Evolutionary conservation across 164 flowering plant species (phyloP).

Genomic region (Cinnamomum micranthum): DNA sequence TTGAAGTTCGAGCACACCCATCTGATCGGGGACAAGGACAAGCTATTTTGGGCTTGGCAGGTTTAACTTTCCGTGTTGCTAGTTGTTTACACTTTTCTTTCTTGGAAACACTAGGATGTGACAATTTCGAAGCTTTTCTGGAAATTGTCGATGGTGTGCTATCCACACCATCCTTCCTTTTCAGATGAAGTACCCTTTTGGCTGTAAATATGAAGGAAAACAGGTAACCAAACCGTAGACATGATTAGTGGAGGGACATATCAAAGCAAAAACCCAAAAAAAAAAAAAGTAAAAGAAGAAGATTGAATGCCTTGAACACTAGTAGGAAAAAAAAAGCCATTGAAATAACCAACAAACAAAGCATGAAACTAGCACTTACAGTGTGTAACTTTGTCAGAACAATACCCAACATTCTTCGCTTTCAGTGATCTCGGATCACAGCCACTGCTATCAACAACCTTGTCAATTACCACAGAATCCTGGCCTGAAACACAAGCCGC

Average conservation of each 20-base stretch:
- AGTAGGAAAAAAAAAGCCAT: background rate
- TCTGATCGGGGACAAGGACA: conserved; percentile 54
- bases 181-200: conserved; percentile 31
- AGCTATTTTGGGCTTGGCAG: conserved; percentile 26
- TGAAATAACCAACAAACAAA: too few relatives aligned
- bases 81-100: conserved; percentile 24
- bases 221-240: background rate
- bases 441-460: conserved; percentile 12
- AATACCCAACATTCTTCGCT: conserved; percentile 6
- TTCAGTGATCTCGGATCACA: conserved; percentile 16
- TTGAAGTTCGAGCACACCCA: conserved; percentile 94
- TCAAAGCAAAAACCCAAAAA: background rate
- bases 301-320: background rate
- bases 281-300: background rate
- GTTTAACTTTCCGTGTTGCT: conserved; percentile 29
- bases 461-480: conserved; percentile 16
- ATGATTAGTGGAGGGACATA: background rate
- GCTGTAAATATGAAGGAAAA: conserved; percentile 28
- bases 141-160: conserved; percentile 17
- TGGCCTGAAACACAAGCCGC: conserved; percentile 7
- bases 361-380: conserved; percentile 14
- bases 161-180: conserved; percentile 39
- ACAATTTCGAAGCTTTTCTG: conserved; percentile 29
- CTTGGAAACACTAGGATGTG: conserved; percentile 19
- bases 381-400: conserved; percentile 21